phyloP scores from a whole-genome alignment of 768 basidiomycete genomes.

The Stropharia rugosoannulata region DNA sequence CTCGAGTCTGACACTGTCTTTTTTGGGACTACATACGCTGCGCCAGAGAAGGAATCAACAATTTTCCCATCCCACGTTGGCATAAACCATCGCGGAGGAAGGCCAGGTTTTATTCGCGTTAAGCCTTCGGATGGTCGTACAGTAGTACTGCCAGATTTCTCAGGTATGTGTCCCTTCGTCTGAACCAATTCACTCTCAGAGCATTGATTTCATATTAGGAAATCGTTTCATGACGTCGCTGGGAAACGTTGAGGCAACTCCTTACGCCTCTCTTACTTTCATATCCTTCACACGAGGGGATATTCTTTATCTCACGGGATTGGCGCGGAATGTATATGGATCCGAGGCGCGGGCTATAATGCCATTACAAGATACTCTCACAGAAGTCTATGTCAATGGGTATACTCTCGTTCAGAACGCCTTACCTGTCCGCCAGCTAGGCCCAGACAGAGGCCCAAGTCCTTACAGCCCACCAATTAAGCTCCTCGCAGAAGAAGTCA shows the following conservation, averaged over 20 bases:
- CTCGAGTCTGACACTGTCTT: constrained; percentile 51
- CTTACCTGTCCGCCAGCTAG: constrained; percentile 48
- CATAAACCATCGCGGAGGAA: constrained; percentile 65
- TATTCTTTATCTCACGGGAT: constrained; percentile 63
- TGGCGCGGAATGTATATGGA: constrained; percentile 49
- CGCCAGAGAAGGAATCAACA: constrained; percentile 33
- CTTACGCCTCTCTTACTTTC: constrained; percentile 57
- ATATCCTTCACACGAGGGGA: constrained; percentile 51
- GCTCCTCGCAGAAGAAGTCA: constrained; percentile 47
- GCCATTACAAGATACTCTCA: constrained; percentile 53
- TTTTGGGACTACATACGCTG: constrained; percentile 51
- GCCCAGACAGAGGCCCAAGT: constrained; percentile 25
- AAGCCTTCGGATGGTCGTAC: constrained; percentile 53
- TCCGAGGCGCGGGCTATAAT: constrained; percentile 48
- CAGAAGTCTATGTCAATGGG: constrained; percentile 48
- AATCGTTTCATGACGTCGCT: constrained; percentile 65
- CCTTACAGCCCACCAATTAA: constrained; percentile 63
- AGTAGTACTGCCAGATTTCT: constrained; percentile 58
- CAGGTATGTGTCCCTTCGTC: constrained; percentile 34
- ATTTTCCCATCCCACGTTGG: constrained; percentile 57
- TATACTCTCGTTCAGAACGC: constrained; percentile 53
- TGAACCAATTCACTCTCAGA: background rate
- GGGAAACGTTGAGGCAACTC: constrained; percentile 59
- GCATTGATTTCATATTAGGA: constrained; percentile 31
- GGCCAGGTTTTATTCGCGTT: constrained; percentile 63